Base-by-base conservation (phyloP, 441 rosid species). In the Gossypium davidsonii region DNA sequence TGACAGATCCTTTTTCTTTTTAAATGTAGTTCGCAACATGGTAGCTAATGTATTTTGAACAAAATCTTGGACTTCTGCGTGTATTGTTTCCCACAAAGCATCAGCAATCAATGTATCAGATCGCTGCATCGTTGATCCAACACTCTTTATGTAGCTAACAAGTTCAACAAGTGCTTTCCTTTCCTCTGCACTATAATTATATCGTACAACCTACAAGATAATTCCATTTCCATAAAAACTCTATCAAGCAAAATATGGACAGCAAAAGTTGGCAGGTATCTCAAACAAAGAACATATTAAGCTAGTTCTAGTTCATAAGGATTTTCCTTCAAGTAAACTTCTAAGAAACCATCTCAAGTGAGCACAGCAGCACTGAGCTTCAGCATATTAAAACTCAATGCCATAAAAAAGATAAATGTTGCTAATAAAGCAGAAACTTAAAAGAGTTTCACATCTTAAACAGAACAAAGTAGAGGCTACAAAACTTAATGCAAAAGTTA, bases 21-120 rank as follows among this genome's bases (percentile, higher is more conserved):
- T 82, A 77, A 93, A 93, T 67, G 96, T 91, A 73, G 99, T 93
- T 73, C 92, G 89, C 84, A 96, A 79, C 99, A 96, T 96, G 31
- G 87, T 87, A 69, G 99, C 99, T 83, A 96, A 80, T 21, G 93
- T 91, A 83, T 93, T 93, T 76, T 96, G 99, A 74, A 93, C 98
- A 86, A 93, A 96, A 84, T 93, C 98, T 86, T 96, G 99, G 79
- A 96, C 98, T 78, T 96, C 99, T 0, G 97, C 94, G 84, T 96
- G 99, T 84, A 96, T 87, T 49, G 98, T 96, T 86, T 93, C 99
- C 99, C 99, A 96, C 18, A 96, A 86, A 81, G 99, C 96, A 86
- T 96, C 99, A 72, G 97, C 96, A 66, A 96, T 94, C 83, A 92
- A 82, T 51, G 97, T 89, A 79, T 96, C 97, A 77, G 92, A 85